Conservation (phyloP, 352 stramenopile genomes). For the Globisporangium nodosum region DNA sequence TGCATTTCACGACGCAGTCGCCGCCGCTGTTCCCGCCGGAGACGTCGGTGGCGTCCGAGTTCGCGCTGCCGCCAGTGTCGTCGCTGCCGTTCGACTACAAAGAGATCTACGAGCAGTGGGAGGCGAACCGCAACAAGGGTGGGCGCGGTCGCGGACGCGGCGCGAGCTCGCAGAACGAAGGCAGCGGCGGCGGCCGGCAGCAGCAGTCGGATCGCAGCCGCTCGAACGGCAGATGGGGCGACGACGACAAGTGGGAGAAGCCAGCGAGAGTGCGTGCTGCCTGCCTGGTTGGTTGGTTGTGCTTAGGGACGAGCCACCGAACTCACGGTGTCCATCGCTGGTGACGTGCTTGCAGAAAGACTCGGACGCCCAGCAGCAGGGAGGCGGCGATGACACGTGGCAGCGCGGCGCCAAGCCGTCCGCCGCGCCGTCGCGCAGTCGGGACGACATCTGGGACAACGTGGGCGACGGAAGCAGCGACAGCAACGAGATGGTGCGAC, state of each 20-base stretch:
- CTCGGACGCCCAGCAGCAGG: conserved; percentile 16
- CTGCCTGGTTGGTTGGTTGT: not conserved
- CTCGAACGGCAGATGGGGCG: conserved; percentile 43
- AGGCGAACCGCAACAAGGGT: conserved; percentile 71
- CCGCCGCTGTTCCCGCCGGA: conserved; percentile 52
- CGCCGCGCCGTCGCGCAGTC: conserved; percentile 20
- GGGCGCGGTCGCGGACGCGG: conserved; percentile 67
- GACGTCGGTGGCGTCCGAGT: conserved; percentile 58
- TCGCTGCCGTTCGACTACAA: conserved; percentile 83
- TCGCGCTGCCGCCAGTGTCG: conserved; percentile 59
- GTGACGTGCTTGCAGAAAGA: conserved; percentile 14
- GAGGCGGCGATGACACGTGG: conserved; percentile 46
- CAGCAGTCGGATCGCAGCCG: conserved; percentile 34
- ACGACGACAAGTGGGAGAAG: conserved; percentile 42
- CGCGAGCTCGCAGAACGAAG: conserved; percentile 18
- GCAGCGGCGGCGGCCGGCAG: conserved; percentile 15
- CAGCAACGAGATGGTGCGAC: conserved; percentile 57
- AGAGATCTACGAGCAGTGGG: conserved; percentile 87
- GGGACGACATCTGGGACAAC: conserved; percentile 78
- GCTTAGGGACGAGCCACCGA: not conserved
- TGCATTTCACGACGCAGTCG: conserved; percentile 57
- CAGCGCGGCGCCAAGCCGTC: conserved; percentile 41
- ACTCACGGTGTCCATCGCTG: not conserved
- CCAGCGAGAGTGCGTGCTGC: conserved; percentile 18
- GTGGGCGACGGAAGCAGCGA: conserved; percentile 38